These are phyloP conservation scores for Mucor irregularis DNA, from an alignment of 371 early-diverging fungal genomes.

Conservation along the genomic window DNA sequence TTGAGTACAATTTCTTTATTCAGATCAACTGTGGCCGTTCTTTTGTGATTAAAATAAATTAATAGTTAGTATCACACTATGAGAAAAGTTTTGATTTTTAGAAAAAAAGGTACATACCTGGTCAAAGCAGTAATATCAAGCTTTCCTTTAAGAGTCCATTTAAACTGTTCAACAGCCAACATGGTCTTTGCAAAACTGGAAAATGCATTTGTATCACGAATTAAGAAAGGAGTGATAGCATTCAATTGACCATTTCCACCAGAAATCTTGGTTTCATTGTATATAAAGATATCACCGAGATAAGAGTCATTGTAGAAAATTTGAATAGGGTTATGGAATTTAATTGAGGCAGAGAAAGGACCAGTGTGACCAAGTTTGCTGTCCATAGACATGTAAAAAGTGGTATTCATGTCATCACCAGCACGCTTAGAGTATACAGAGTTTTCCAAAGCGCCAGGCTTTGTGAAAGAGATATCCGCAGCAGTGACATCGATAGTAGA, in stretches of 20 bases:
- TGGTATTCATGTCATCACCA: constrained; percentile 32
- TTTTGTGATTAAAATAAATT: constrained; percentile 1
- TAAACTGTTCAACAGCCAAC: constrained; percentile 52
- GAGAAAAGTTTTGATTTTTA: not conserved
- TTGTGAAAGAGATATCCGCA: constrained; percentile 53
- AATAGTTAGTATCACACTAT: not conserved
- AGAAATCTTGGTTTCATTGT: constrained; percentile 46
- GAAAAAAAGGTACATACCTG: constrained; percentile 27
- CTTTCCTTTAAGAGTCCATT: constrained; percentile 59
- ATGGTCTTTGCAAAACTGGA: constrained; percentile 55
- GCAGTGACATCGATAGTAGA: constrained; percentile 46
- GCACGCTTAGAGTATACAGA: constrained; percentile 28
- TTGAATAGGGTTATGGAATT: constrained; percentile 45
- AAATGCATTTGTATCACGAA: constrained; percentile 48
- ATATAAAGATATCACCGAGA: constrained; percentile 55
- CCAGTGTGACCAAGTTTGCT: constrained; percentile 56
- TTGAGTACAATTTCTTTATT: constrained; percentile 38
- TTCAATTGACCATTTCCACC: constrained; percentile 50
- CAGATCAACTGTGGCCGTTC: constrained; percentile 45
- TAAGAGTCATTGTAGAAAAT: constrained; percentile 43
- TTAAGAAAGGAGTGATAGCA: constrained; percentile 46
- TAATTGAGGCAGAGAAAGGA: constrained; percentile 54
- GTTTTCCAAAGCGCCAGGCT: constrained; percentile 20
- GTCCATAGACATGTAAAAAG: constrained; percentile 54
- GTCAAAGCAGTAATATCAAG: constrained; percentile 60